Percentiles rank a stretch among this genome's conserved stretches.
These are phyloP conservation scores for Chaetomiaceae sp. DNA, from an alignment of 2,329 filamentous ascomycete genomes.

Conservation along the genomic window DNA sequence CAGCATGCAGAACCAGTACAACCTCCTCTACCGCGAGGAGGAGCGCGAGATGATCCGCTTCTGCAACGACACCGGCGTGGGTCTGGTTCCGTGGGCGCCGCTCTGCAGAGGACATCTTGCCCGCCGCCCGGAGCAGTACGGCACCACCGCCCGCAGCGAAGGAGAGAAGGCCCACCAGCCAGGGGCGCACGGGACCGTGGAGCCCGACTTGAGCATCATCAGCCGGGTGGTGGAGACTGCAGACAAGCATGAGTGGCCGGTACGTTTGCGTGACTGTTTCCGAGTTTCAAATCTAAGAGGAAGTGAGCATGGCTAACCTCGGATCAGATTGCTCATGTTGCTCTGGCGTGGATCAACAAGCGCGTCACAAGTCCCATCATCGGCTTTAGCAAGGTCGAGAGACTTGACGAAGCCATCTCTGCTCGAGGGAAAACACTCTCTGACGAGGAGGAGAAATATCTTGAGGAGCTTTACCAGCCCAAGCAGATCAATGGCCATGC, in stretches of 20 bases:
- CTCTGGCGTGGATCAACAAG: slow-evolving; percentile 57
- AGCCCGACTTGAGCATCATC: slow-evolving; percentile 32
- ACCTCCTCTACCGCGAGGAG: slow-evolving; percentile 60
- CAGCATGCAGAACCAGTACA: slow-evolving; percentile 59
- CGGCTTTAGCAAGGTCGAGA: slow-evolving; percentile 52
- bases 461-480: slow-evolving; percentile 58
- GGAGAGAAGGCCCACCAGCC: slow-evolving; percentile 31
- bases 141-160: slow-evolving; percentile 29
- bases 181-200: slow-evolving; percentile 30
- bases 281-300: neutral
- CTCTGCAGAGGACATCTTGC: slow-evolving; percentile 36
- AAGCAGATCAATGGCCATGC: slow-evolving; percentile 41
- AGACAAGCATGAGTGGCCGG: slow-evolving; percentile 29
- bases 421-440: slow-evolving; percentile 44
- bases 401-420: slow-evolving; percentile 58
- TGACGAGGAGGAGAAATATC: slow-evolving; percentile 54
- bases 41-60: slow-evolving; percentile 42
- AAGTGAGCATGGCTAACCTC: slow-evolving; percentile 24
- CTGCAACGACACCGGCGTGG: slow-evolving; percentile 39
- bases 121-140: slow-evolving; percentile 28
- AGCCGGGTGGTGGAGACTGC: slow-evolving; percentile 28
- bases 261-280: slow-evolving; percentile 11
- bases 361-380: slow-evolving; percentile 54
- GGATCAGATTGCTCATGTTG: slow-evolving; percentile 56
- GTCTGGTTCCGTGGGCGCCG: slow-evolving; percentile 39